Conservation (phyloP, 1,139 yeast genomes). For the Geotrichum aggregatum region DNA sequence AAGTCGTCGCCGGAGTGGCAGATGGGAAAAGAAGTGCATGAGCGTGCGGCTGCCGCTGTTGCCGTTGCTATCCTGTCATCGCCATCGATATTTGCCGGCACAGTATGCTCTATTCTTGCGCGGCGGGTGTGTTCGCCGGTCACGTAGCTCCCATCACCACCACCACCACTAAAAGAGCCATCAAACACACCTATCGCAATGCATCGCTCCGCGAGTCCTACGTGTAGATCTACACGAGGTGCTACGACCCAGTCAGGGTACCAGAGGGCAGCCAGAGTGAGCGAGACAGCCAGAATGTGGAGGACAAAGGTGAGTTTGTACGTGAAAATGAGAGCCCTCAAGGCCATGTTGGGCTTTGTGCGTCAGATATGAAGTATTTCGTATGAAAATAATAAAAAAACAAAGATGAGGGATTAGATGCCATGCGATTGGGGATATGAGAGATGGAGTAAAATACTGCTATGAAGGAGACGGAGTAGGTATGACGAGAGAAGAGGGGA, state of each 20-base stretch:
- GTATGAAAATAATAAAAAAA: background rate
- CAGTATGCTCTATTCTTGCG: too few relatives aligned
- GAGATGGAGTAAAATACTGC: too few relatives aligned
- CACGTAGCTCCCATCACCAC: background rate
- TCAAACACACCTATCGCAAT: background rate
- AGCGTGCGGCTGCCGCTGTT: background rate
- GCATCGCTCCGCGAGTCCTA: constrained; percentile 13
- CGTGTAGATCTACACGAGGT: background rate
- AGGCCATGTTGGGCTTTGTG: constrained; percentile 4
- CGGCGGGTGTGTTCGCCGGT: too few relatives aligned
- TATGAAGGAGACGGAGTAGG: too few relatives aligned
- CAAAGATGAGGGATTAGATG: too few relatives aligned
- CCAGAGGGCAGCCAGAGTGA: constrained; percentile 13
- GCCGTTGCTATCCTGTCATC: too few relatives aligned
- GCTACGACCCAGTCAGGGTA: constrained; percentile 13
- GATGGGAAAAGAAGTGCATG: constrained; percentile 12
- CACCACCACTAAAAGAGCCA: background rate
- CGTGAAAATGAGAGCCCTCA: constrained; percentile 12
- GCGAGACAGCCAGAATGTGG: constrained; percentile 6
- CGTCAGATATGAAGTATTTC: background rate
- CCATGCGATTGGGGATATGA: too few relatives aligned
- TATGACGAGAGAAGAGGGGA: too few relatives aligned
- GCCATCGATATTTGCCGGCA: too few relatives aligned
- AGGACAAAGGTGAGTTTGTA: constrained; percentile 15
- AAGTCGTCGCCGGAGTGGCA: constrained; percentile 11